Conservation (phyloP, 768 basidiomycete species). For the Phlebiopsis flavidoalba region DNA sequence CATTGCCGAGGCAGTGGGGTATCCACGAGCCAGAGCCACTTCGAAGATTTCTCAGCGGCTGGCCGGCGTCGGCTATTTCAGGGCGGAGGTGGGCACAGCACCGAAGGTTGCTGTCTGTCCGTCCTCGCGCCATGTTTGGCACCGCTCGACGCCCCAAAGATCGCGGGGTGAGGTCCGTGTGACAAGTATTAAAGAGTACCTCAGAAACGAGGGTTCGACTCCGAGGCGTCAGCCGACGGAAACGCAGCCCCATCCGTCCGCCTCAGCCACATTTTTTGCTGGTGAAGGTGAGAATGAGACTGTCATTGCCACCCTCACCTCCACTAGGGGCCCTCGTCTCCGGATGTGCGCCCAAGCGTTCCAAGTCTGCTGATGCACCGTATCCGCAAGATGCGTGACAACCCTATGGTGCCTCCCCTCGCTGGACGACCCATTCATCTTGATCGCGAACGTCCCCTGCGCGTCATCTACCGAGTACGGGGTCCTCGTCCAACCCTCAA, state of each 20-base stretch:
- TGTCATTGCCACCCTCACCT: slow-evolving; percentile 4
- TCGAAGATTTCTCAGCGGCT: slow-evolving; percentile 84
- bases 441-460: slow-evolving; percentile 38
- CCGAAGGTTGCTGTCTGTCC: slow-evolving; percentile 51
- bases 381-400: slow-evolving; percentile 83
- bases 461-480: slow-evolving; percentile 31
- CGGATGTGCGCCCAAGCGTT: slow-evolving; percentile 44
- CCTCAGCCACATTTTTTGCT: slow-evolving; percentile 80
- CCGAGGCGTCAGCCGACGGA: slow-evolving; percentile 29
- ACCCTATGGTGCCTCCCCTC: slow-evolving; percentile 74
- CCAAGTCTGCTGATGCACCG: slow-evolving; percentile 84
- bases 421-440: slow-evolving; percentile 36
- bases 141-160: slow-evolving; percentile 30
- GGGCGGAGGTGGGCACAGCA: slow-evolving; percentile 15
- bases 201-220: slow-evolving; percentile 34
- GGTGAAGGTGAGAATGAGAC: slow-evolving; percentile 38
- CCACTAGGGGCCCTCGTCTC: slow-evolving; percentile 33
- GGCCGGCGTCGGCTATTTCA: slow-evolving; percentile 60
- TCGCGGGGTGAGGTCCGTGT: slow-evolving; percentile 39
- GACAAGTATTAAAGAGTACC: slow-evolving; percentile 42
- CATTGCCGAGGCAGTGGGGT: slow-evolving; percentile 89
- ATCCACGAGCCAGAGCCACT: slow-evolving; percentile 90
- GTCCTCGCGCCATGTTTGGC: slow-evolving; percentile 42
- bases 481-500: slow-evolving; percentile 8
- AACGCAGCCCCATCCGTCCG: slow-evolving; percentile 61